phyloP scores from a whole-genome alignment of 2,329 filamentous ascomycete species.

The Penicillium sp. region DNA sequence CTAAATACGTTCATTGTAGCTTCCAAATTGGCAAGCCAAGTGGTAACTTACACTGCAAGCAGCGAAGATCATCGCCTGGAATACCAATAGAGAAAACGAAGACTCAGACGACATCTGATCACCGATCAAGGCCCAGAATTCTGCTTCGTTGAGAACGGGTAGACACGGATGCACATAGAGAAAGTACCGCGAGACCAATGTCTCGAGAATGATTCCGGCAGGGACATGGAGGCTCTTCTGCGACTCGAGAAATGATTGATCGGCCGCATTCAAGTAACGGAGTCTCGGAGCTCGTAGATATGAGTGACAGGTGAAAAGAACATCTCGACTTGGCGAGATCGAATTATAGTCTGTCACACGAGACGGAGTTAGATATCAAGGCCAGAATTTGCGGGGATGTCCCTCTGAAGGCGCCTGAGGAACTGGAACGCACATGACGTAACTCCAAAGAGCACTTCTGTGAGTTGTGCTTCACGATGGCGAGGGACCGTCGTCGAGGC shows the following conservation, averaged over 20 bases:
- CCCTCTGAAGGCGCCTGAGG: too few relatives aligned
- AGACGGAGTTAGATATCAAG: neutral
- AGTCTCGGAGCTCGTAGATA: neutral
- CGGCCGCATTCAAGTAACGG: neutral
- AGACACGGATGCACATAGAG: conserved; percentile 1
- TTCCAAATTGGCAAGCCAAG: too few relatives aligned
- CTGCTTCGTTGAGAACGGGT: neutral
- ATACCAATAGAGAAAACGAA: neutral
- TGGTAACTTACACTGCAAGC: neutral
- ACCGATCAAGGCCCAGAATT: neutral
- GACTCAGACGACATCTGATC: neutral
- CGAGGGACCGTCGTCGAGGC: neutral
- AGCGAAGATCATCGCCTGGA: conserved; percentile 1
- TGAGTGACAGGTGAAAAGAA: neutral
- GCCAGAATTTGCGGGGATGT: too few relatives aligned
- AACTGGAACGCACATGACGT: neutral
- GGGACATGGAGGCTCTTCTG: neutral
- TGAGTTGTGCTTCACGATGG: neutral
- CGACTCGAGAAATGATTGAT: neutral
- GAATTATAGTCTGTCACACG: neutral
- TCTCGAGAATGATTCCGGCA: neutral
- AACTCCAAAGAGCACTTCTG: neutral
- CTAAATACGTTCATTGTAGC: neutral
- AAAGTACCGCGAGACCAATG: neutral
- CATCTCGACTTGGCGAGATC: neutral